Evolutionary conservation across 768 basidiomycete genomes (phyloP), one percentile per base, ranked within the genome.

Genomic region (Leccinum aurantiacum): DNA sequence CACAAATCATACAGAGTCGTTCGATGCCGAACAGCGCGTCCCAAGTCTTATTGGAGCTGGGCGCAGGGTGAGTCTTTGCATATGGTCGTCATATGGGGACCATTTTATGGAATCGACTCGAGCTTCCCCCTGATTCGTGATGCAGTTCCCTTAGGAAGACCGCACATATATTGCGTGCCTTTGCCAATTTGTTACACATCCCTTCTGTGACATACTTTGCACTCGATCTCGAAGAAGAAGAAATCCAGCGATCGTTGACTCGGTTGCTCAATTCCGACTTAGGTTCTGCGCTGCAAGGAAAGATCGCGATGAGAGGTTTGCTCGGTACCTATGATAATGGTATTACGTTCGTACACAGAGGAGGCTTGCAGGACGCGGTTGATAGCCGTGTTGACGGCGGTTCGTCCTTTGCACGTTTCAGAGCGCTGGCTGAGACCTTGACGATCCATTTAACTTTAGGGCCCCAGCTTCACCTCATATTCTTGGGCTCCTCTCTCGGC

Each of bases 261-360:
- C 79, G 85, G 67, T 86, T 99, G 62, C 71, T 81, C 53, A 66
- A 70, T 15, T 90, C 90, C 11, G 80, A 84, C 15, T 75, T 90
- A 35, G 92, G 92, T 27, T 64, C 76, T 10, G 73, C 78, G 25
- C 78, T 94, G 2, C 61, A 76, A 31, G 90, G 88, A 51, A 93
- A 91, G 67, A 86, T 98, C 41, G 78, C 83, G 3, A 87, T 85
- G 38, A 88, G 87, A 59, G 97, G 95, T n/a, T 82, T 98, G 64
- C 91, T 91, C 71, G 96, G 93, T n/a, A 96, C 93, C 4, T 98
- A 93, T 72, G 87, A 96, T 49, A 88, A 89, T 27, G 95, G 95
- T 1, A 78, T 98, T 44, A 86, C 86, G 60, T 94, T 89, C 69
- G 80, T 95, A 57, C 75, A 83, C 41, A 78, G 84, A 49, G 75